Evolutionary conservation across 768 basidiomycete genomes (phyloP), one percentile per base, ranked within the genome.

Genomic region (Lactifluus rugatus): DNA sequence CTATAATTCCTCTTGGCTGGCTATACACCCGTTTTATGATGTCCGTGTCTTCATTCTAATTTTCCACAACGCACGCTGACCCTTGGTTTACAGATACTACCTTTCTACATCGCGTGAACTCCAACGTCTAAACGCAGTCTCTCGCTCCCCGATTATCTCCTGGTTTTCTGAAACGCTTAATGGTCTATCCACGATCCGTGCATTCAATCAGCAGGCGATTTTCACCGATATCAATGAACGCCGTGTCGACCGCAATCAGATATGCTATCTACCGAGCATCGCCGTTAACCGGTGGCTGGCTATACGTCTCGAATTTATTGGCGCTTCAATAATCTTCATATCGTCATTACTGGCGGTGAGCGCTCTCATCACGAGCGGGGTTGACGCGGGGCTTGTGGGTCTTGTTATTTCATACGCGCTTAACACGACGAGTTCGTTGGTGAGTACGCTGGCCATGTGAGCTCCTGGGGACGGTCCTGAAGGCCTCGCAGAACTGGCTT

Each of bases 71-170:
- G 26, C 1, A 17, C 17, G 16, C 25, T 41, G 13, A 57, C 47
- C 17, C 23, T 21, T 19, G 17, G 5, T n/a, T 32, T 32, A 2
- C 63, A 92, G 89, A 44, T 95, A 95, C 70, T 93, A 93, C 68
- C 80, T 93, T 8, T 77, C 88, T 3, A 92, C 90, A 0, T 89
- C 87, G 1, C 83, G 91, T 25, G 91, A 93, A 68, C 77, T 93
- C 25, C 92, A 93, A 69, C 87, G 91, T 14, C 76, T 94, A 14
- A 91, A 93, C 63, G 87, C 92, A 0, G 85, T 91, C 25, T 90
- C 90, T 5, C 84, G 89, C 39, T 91, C 89, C 0, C 93, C 94
- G 1, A 91, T 98, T 58, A 94, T 95, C 69, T 86, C 85, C 0
- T 88, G 85, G 84, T 90, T 90, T 68, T 86, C 86, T 2, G 89